Conservation (phyloP, 129 eudicot species). For the Saussurea involucrata region DNA sequence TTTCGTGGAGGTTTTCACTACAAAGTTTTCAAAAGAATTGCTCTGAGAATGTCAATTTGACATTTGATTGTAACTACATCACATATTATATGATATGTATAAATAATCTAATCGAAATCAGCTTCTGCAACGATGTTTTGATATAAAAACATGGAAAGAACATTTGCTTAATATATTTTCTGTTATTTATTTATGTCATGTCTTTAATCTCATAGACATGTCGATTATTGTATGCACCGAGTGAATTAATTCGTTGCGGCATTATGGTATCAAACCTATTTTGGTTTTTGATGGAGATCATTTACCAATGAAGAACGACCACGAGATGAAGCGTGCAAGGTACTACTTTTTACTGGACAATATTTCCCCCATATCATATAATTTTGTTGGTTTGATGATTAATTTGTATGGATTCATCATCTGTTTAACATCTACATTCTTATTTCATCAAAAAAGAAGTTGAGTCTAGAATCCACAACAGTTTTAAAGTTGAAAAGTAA, state of each 20-base stretch:
- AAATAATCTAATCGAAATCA: background rate
- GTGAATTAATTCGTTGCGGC: constrained; percentile 88
- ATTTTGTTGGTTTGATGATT: background rate
- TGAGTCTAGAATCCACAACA: background rate
- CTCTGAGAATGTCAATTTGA: background rate
- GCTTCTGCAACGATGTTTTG: background rate
- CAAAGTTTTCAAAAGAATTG: background rate
- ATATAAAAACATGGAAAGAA: background rate
- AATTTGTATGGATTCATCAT: background rate
- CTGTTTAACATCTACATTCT: background rate
- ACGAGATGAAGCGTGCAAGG: constrained; percentile 95
- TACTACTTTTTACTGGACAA: background rate
- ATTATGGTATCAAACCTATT: constrained; percentile 84
- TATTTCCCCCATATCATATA: background rate
- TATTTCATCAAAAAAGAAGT: background rate
- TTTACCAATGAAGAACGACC: constrained; percentile 93
- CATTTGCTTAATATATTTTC: background rate
- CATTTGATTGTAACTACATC: constrained; percentile 7
- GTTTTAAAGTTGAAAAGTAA: background rate
- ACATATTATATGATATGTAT: background rate
- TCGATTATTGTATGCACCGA: constrained; percentile 95
- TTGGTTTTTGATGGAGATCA: constrained; percentile 92
- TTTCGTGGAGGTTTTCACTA: background rate
- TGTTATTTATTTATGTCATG: background rate
- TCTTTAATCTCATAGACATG: constrained; percentile 55